Evolutionary conservation across 2,329 filamentous ascomycete genomes (phyloP), one percentile per base, ranked within the genome.

Genomic region (Bertia moriformis): DNA sequence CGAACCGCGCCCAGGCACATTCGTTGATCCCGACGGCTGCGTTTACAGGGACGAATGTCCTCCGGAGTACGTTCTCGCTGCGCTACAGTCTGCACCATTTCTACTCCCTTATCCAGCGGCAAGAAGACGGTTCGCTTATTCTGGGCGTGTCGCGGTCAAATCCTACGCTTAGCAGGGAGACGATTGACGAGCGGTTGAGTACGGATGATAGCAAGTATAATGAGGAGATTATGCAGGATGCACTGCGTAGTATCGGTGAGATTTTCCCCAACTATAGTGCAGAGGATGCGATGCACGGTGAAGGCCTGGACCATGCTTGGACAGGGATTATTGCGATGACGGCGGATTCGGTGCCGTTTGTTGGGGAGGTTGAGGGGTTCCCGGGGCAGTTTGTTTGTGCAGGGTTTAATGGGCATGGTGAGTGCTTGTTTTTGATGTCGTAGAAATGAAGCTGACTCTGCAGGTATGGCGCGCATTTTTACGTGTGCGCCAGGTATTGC

Each of bases 361-460:
- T 68, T n/a, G 65, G 65, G 1, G 46, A 48, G 1, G 47, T 68
- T 4, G 51, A 60, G 7, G 52, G 51, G 0, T 42, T 59, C 4
- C 54, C 58, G 7, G 64, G 64, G 3, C 64, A 68, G 39, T 69
- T 55, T 47, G 54, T 68, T 5, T 66, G 63, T 45, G 64, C 63
- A n/a, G 64, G 65, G 0, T 66, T 67, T 42, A 66, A 67, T 44
- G 64, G 63, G 0, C 63, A 67, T 46, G 63, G 63, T 56, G 44
- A 53, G 51, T 46, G n/a, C 4, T 39, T n/a, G 17, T 39, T 42
- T 15, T 14, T 14, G n/a, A 22, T 27, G 19, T 14, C 18, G 19
- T 15, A 18, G 18, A 35, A 12, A 18, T 18, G 18, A 7, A 14
- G 14, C 18, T 10, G 22, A 37, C 29, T 29, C 4, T 12, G n/a